Conservation (phyloP, 2,329 filamentous ascomycete species). For the Fusarium zealandicum region DNA sequence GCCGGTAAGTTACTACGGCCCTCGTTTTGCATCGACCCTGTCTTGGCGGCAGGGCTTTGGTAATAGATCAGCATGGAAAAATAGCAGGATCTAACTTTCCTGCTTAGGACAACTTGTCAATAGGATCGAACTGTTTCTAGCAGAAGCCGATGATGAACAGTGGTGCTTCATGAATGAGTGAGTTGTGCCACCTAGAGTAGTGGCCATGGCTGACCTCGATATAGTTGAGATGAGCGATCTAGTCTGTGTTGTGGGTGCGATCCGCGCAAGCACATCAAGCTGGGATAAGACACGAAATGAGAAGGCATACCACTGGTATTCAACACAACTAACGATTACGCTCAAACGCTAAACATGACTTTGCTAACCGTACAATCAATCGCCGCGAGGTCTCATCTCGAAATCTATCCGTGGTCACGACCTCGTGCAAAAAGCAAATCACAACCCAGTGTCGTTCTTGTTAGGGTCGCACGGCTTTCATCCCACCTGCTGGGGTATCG, state of each 20-base stretch:
- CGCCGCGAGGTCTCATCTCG: slow-evolving; percentile 4
- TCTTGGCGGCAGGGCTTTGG: no score
- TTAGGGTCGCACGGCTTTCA: slow-evolving; percentile 1
- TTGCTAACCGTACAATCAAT: background rate
- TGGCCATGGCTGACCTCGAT: background rate
- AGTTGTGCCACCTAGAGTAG: background rate
- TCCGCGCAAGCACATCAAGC: background rate
- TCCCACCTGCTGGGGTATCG: background rate
- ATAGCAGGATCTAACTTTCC: slow-evolving; percentile 18
- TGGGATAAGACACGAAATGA: background rate
- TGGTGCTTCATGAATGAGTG: slow-evolving; percentile 39
- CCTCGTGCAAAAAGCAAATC: slow-evolving; percentile 3
- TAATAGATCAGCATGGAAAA: background rate
- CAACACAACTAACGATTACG: background rate
- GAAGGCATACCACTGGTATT: slow-evolving; percentile 3
- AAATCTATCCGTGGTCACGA: slow-evolving; percentile 10
- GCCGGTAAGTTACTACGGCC: slow-evolving; percentile 38
- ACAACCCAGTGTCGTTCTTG: no score
- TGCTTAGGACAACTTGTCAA: slow-evolving; percentile 40
- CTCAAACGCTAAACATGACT: slow-evolving; percentile 1
- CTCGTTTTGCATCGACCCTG: background rate
- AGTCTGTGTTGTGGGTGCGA: background rate
- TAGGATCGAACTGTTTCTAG: slow-evolving; percentile 41
- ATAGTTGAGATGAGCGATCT: background rate
- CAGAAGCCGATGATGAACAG: slow-evolving; percentile 34